Evolutionary conservation across 257 asterid genomes (phyloP), one percentile per base, ranked within the genome.

Genomic region (Gardenia jasminoides): DNA sequence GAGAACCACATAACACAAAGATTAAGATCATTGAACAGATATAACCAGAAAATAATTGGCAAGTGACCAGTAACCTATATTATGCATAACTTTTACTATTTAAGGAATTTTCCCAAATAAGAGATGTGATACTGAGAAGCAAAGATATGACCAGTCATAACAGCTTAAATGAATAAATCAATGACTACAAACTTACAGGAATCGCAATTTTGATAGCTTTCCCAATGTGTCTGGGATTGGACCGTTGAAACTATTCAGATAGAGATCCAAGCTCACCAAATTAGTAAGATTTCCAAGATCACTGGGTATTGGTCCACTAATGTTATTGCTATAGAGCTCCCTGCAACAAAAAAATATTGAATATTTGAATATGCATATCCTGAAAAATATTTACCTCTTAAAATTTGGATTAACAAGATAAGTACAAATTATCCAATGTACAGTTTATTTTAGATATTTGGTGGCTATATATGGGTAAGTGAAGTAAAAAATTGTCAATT

Each of bases 251-350:
- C 85, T 87, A 91, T 95, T 95, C 91, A 93, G 80, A 92, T 95
- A 95, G 84, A 95, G 92, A 90, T 95, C 99, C 97, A 94, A 85
- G 96, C 99, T 94, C 88, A 93, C 98, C 91, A 94, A 89, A 85
- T 93, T 94, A 68, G 99, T 95, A 82, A 95, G 95, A 82, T 95
- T 93, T 50, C 99, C 99, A 80, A 95, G 94, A 82, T 92, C 97
- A 73, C 84, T 85, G 9, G 99, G 99, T 82, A 95, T 86, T 65
- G 89, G 82, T 76, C 99, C 99, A 64, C 87, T 93, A 70, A 95
- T 95, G 86, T 92, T 95, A 82, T 95, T 95, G 82, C 98, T 93
- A 87, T 95, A 93, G 65, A 95, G 89, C 87, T 95, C 99, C 97
- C 99, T 95, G 85, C 69, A 78, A 82, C 68, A 76, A 78, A 82